These are phyloP conservation scores for Scleromitrula shiraiana DNA, from an alignment of 2,329 filamentous ascomycete species.

Conservation along the genomic window DNA sequence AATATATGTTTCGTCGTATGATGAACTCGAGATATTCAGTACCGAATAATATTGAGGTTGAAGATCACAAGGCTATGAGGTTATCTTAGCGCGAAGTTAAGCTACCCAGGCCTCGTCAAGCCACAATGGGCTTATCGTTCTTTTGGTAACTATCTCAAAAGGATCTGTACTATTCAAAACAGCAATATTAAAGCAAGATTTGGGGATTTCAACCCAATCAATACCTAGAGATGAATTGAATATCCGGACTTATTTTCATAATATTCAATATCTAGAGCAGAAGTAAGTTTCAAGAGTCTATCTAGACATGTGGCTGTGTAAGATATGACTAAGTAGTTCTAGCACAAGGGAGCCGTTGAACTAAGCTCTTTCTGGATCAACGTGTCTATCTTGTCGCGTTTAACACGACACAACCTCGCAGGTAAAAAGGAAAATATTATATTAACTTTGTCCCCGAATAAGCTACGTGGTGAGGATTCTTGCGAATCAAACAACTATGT, in stretches of 20 bases:
- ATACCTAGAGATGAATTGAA: too few relatives aligned
- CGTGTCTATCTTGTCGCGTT: background rate
- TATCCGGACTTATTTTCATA: too few relatives aligned
- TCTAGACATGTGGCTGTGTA: too few relatives aligned
- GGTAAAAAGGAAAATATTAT: background rate
- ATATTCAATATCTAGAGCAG: too few relatives aligned
- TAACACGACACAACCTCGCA: background rate
- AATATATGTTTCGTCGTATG: constrained; percentile 16
- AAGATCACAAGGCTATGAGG: constrained; percentile 16
- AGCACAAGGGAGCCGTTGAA: background rate
- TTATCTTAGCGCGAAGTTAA: background rate
- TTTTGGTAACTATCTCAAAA: too few relatives aligned
- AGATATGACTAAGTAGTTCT: too few relatives aligned
- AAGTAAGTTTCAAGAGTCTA: too few relatives aligned
- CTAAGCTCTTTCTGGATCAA: background rate
- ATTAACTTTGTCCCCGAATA: too few relatives aligned
- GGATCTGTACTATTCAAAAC: too few relatives aligned
- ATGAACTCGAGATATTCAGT: constrained; percentile 4
- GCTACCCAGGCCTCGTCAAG: constrained; percentile 5
- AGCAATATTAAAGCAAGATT: too few relatives aligned
- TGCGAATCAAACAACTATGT: background rate
- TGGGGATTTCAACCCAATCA: too few relatives aligned
- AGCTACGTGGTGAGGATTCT: background rate
- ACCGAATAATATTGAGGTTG: background rate
- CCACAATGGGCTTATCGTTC: too few relatives aligned